Conservation (phyloP, 176 grass and related monocot genomes). For the Phragmites australis region DNA sequence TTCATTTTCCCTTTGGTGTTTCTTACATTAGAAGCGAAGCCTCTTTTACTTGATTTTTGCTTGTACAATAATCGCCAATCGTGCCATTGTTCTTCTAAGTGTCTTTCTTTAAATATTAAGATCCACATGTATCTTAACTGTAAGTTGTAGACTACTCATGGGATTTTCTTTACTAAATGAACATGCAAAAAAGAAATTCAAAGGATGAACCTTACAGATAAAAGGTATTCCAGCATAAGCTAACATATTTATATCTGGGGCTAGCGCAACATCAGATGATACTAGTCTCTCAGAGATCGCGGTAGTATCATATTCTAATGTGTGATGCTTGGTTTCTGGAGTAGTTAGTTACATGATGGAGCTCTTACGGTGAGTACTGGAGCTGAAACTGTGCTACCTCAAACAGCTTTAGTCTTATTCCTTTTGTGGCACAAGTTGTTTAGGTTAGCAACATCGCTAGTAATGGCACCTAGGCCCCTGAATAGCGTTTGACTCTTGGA, state of each 20-base stretch:
- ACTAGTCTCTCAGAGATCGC: not conserved
- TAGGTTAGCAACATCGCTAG: not conserved
- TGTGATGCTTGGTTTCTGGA: not conserved
- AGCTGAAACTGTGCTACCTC: not conserved
- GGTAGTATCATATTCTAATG: not conserved
- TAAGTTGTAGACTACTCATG: not conserved
- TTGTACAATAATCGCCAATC: not conserved
- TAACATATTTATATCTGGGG: not conserved
- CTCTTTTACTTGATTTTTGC: not conserved
- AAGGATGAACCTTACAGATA: not conserved
- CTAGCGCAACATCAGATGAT: not conserved
- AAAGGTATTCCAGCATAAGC: not conserved
- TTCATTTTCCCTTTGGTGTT: not conserved
- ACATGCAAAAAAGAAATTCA: not conserved
- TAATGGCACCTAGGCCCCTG: not conserved
- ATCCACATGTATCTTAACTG: not conserved
- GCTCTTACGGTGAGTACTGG: not conserved
- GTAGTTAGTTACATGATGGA: slow-evolving; percentile 25
- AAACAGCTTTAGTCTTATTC: not conserved
- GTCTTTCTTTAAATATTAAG: slow-evolving; percentile 4
- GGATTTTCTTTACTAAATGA: not conserved
- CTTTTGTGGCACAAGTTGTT: slow-evolving; percentile 5
- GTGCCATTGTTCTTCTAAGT: not conserved
- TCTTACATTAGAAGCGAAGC: slow-evolving; percentile 1
- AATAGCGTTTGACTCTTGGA: not conserved